Evolutionary conservation across 1,139 yeast species (phyloP).

Genomic region (Hanseniaspora sp.): DNA sequence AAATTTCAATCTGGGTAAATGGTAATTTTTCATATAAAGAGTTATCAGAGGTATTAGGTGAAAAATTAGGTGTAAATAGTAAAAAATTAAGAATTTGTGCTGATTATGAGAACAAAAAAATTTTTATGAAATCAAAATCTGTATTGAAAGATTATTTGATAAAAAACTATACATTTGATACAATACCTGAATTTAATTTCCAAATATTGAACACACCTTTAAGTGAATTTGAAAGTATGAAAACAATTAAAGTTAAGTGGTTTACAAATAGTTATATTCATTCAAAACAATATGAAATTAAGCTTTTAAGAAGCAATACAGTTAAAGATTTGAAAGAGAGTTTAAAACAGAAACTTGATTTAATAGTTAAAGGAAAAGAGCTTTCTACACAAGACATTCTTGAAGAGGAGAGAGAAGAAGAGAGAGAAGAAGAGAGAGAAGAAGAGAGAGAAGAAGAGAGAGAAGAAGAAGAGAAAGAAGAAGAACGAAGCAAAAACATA

Average conservation of each 20-base stretch:
- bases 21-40: constrained; percentile 48
- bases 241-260: constrained; percentile 54
- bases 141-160: constrained; percentile 35
- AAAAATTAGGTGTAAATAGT: constrained; percentile 45
- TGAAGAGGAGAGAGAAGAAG: background rate
- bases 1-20: constrained; percentile 61
- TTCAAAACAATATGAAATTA: constrained; percentile 57
- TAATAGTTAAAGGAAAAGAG: background rate
- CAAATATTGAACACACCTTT: constrained; percentile 68
- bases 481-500: background rate
- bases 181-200: constrained; percentile 47
- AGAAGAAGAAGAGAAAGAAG: background rate
- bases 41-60: constrained; percentile 50
- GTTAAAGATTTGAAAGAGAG: constrained; percentile 48
- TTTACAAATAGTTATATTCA: constrained; percentile 49
- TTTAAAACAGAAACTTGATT: background rate
- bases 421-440: background rate
- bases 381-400: no score
- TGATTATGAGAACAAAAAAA: constrained; percentile 45
- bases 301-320: constrained; percentile 52
- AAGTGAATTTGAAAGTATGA: constrained; percentile 66
- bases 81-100: constrained; percentile 55
- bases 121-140: constrained; percentile 30
- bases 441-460: background rate
- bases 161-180: constrained; percentile 39